These are phyloP conservation scores for Volvox carteri DNA, from an alignment of 163 green algal species.

Conservation along the genomic window DNA sequence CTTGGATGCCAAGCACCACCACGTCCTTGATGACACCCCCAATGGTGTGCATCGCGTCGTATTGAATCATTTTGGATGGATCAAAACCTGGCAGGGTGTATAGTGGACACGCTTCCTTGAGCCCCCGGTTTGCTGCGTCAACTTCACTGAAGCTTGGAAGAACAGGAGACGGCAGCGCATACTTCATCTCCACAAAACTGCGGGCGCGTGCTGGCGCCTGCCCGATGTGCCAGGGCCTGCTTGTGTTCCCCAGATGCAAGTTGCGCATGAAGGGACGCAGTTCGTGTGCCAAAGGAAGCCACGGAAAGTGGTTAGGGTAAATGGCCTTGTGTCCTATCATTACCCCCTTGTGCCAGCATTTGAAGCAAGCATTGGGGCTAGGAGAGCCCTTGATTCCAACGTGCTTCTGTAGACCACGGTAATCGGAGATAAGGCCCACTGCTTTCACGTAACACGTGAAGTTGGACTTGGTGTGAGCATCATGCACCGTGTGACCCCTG, in stretches of 20 bases:
- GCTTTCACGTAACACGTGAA: constrained; percentile 13
- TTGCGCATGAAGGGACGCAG: too few relatives aligned
- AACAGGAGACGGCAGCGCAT: too few relatives aligned
- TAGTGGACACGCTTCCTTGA: too few relatives aligned
- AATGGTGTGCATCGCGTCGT: constrained; percentile 46
- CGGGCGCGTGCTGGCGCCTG: too few relatives aligned
- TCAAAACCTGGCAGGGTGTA: too few relatives aligned
- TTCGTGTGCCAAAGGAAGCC: too few relatives aligned
- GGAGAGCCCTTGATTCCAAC: constrained; percentile 15
- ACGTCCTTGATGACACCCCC: constrained; percentile 8
- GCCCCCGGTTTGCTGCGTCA: too few relatives aligned
- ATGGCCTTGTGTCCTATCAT: not conserved
- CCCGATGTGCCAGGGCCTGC: too few relatives aligned
- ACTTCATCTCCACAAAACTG: too few relatives aligned
- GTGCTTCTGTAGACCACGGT: constrained; percentile 10
- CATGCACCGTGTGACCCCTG: not conserved
- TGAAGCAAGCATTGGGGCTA: not conserved
- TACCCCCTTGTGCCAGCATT: not conserved
- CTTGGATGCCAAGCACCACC: not conserved
- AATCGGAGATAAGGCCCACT: not conserved
- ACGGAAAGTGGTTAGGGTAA: not conserved
- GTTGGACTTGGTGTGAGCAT: not conserved
- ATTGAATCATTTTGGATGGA: too few relatives aligned
- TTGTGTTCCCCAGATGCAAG: too few relatives aligned
- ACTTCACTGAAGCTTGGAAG: too few relatives aligned